phyloP scores from a whole-genome alignment of 495 filamentous ascomycete species.

The Astrothelium macrocarpum region DNA sequence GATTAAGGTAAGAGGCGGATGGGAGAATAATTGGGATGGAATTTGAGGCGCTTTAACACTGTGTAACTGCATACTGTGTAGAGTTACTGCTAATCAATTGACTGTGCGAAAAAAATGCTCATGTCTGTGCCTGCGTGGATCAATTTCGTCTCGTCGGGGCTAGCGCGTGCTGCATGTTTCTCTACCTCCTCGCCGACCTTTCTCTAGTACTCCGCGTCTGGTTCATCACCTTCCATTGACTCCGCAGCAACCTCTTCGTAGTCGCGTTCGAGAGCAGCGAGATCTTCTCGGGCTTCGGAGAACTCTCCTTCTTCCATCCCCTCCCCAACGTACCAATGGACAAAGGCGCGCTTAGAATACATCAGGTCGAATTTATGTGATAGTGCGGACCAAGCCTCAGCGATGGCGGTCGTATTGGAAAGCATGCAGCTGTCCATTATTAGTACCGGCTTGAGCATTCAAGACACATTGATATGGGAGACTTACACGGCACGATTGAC shows the following conservation, averaged over 20 bases:
- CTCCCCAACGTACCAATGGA: slow-evolving; percentile 99
- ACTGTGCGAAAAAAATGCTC: no score
- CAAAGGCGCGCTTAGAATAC: slow-evolving; percentile 99
- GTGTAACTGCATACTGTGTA: not conserved
- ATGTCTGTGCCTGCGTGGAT: not conserved
- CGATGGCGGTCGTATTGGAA: slow-evolving; percentile 98
- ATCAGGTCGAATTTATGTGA: slow-evolving; percentile 99
- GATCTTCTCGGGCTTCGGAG: slow-evolving; percentile 95
- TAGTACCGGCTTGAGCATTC: not conserved
- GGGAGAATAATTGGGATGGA: no score
- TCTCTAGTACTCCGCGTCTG: slow-evolving; percentile 91
- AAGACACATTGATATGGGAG: not conserved
- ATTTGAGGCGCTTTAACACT: not conserved
- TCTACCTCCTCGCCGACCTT: slow-evolving; percentile 12
- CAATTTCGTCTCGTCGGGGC: slow-evolving; percentile 31
- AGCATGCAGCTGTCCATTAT: slow-evolving; percentile 74
- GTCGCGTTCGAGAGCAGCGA: slow-evolving; percentile 95
- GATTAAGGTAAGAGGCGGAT: no score
- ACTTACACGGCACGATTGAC: slow-evolving; percentile 95
- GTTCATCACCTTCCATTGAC: slow-evolving; percentile 81
- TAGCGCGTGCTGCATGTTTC: slow-evolving; percentile 47
- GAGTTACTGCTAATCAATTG: no score
- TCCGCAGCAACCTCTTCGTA: slow-evolving; percentile 99
- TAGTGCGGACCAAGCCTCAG: slow-evolving; percentile 95
- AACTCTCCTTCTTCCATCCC: slow-evolving; percentile 99